Evolutionary conservation across 2,329 filamentous ascomycete species (phyloP).

Genomic region (Epichloe scottii): DNA sequence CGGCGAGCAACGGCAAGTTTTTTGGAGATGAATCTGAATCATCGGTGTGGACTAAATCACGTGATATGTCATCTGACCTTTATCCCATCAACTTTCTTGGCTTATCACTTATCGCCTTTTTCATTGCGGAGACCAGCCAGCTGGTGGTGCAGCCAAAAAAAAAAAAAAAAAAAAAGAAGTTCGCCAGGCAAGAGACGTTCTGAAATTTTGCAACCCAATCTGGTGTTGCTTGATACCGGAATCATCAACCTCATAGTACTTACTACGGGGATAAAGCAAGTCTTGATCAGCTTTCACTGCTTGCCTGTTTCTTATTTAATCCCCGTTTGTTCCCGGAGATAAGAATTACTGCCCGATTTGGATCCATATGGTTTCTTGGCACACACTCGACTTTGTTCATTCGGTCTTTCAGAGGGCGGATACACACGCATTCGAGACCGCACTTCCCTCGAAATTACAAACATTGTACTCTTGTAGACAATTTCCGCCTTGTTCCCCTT

Average conservation of each 20-base stretch:
- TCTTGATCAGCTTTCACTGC: not conserved
- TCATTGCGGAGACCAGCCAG: slow-evolving; percentile 6
- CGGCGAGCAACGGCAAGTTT: not conserved
- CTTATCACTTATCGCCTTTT: not conserved
- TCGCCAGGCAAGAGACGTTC: slow-evolving; percentile 12
- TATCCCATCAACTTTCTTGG: not conserved
- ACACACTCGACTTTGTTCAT: not conserved
- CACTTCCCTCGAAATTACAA: not conserved
- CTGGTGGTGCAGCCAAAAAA: slow-evolving; percentile 13
- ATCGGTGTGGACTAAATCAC: not conserved
- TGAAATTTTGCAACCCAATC: slow-evolving; percentile 22
- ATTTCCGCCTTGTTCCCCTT: not conserved
- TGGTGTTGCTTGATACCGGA: slow-evolving; percentile 3
- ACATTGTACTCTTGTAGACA: no score
- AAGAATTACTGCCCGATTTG: not conserved
- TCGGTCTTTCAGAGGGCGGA: not conserved
- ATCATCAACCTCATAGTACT: not conserved
- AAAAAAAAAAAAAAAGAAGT: slow-evolving; percentile 19
- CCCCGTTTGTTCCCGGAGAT: not conserved
- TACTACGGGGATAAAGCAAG: not conserved
- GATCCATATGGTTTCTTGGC: not conserved
- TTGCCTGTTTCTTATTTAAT: not conserved
- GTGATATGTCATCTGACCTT: not conserved
- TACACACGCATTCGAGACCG: slow-evolving; percentile 3
- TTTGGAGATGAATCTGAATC: not conserved